Percentiles rank a stretch among this genome's conserved stretches.
phyloP scores from a whole-genome alignment of 202 grass and related monocot species.

The Setaria italica region DNA sequence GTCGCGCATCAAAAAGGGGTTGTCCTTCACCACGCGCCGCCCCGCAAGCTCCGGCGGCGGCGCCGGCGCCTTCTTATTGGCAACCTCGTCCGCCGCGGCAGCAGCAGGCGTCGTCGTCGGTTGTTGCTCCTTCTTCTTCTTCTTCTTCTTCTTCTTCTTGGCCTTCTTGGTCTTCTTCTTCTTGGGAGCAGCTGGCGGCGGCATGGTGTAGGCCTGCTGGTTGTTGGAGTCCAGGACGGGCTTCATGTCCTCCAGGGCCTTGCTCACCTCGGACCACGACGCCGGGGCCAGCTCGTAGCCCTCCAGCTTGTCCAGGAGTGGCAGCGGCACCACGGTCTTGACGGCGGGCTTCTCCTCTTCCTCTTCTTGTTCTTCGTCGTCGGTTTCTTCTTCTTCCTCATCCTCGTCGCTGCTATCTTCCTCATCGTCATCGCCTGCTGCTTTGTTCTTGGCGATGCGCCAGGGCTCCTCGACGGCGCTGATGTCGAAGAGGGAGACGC shows the following conservation, averaged over 20 bases:
- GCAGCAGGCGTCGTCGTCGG: background rate
- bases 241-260: slow-evolving; percentile 93
- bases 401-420: background rate
- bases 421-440: background rate
- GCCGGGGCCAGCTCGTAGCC: slow-evolving; percentile 71
- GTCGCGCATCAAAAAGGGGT: slow-evolving; percentile 83
- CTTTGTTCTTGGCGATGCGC: slow-evolving; percentile 63
- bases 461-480: slow-evolving; percentile 88
- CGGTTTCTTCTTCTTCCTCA: slow-evolving; percentile 26
- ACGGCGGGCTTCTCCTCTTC: slow-evolving; percentile 43
- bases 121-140: background rate
- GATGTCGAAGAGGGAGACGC: slow-evolving; percentile 84
- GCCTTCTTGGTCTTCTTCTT: slow-evolving; percentile 37
- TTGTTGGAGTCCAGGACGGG: slow-evolving; percentile 54
- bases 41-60: slow-evolving; percentile 65
- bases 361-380: background rate
- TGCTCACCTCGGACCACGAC: slow-evolving; percentile 95
- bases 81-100: background rate
- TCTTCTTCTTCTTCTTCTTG: background rate
- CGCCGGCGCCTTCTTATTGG: background rate
- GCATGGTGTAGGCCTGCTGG: background rate
- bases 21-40: slow-evolving; percentile 72
- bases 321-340: slow-evolving; percentile 56
- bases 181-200: slow-evolving; percentile 5
- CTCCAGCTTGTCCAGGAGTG: slow-evolving; percentile 85